Base-by-base conservation (phyloP, 768 basidiomycete species). In the Hysterangium stoloniferum region DNA sequence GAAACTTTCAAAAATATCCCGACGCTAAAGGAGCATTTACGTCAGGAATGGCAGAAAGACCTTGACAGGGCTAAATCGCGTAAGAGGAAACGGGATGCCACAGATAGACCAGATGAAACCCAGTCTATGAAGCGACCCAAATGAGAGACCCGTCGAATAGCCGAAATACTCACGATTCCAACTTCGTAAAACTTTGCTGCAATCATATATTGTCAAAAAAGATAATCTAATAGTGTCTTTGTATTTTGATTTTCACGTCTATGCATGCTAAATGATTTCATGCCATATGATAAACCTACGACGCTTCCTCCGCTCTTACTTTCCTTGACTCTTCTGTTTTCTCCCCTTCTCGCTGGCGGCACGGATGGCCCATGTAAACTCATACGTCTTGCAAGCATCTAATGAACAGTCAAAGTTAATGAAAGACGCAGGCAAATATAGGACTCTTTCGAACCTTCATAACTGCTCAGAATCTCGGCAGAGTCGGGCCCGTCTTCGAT, bases 301-400 rank as follows among this genome's bases (percentile, higher is more conserved):
- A n/a, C n/a, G n/a, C n/a, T n/a, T n/a, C 33, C 33, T 9, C n/a
- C 22, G 12, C 19, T 28, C n/a, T 44, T 22, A 6, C n/a, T 6
- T 25, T 25, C 37, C 22, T 51, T 42, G 29, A 27, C 38, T 33
- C 38, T 32, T 54, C 17, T 41, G 25, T 28, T 40, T 46, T 24
- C 33, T 27, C 7, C 80, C 80, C 44, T 73, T 75, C 62, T 91
- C 87, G 57, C 79, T 79, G 28, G 88, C 84, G 55, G 78, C 72
- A 42, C 91, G 83, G 63, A 95, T 94, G 25, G 91, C 89, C 92
- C 92, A 95, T 20, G 91, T 94, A 54, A 95, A 73, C 64, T 94
- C 82, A 58, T 95, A 95, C 6, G 91, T 86, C 67, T 77, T 82
- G 59, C 82, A 84, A 36, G 91, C 91, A 67, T 92, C 87, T 88